Evolutionary conservation across 2,329 filamentous ascomycete species (phyloP).

Genomic region (Endoconidiophora polonica): DNA sequence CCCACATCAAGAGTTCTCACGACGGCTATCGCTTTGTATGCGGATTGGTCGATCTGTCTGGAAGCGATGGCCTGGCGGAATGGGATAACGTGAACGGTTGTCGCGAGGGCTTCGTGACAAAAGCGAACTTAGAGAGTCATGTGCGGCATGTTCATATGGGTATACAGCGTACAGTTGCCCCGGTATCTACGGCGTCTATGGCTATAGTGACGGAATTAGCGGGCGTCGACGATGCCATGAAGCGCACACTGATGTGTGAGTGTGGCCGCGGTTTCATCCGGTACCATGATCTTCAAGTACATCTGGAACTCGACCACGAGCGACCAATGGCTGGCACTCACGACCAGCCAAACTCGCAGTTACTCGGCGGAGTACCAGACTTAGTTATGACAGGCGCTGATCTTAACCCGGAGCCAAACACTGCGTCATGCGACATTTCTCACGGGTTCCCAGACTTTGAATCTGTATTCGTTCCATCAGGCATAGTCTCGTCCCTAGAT

Average conservation of each 20-base stretch:
- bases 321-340: too few species aligned
- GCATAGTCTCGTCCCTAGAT: too few species aligned
- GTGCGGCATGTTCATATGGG: slow-evolving; percentile 67
- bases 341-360: too few species aligned
- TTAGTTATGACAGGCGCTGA: too few species aligned
- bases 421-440: too few species aligned
- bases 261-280: slow-evolving; percentile 33
- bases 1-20: slow-evolving; percentile 64
- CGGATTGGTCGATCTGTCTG: slow-evolving; percentile 45
- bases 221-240: slow-evolving; percentile 24
- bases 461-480: too few species aligned
- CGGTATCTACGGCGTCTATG: slow-evolving; percentile 8
- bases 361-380: too few species aligned
- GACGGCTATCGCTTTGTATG: slow-evolving; percentile 67
- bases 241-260: slow-evolving; percentile 29
- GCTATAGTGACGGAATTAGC: slow-evolving; percentile 28
- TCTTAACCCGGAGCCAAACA: too few species aligned
- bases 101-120: slow-evolving; percentile 58
- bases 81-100: slow-evolving; percentile 58
- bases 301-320: slow-evolving; percentile 23
- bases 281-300: slow-evolving; percentile 32
- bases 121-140: slow-evolving; percentile 67
- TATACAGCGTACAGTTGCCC: slow-evolving; percentile 24
- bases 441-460: too few species aligned
- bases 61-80: slow-evolving; percentile 30